Base-by-base conservation (phyloP, 768 basidiomycete species). In the Hygrophorus russula region DNA sequence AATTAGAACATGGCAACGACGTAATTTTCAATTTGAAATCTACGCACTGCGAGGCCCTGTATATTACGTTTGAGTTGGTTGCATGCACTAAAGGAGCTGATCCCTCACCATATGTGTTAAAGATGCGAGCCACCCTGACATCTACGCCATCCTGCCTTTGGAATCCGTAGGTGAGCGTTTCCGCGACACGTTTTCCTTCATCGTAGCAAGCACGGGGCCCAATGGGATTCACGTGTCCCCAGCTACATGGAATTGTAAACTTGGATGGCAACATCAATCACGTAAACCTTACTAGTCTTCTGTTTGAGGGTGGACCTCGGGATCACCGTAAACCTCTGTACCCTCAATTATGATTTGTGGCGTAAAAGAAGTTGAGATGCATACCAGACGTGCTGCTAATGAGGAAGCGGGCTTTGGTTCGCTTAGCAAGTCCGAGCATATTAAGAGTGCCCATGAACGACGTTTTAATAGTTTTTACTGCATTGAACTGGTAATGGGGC, bases 181-280 rank as follows among this genome's bases (percentile, higher is more conserved):
- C 96, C 32, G 96, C 94, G 31, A 98, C 94, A 54, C 96, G 91
- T 68, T 99, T 99, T 39, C 96, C 96, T 65, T 99, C 96, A 57
- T 99, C 96, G 59, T 99, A 99, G 64, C 96, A 99, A n/a, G 94
- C 93, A 49, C 96, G 87, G 47, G 89, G 88, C 17, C 96, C 96
- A 53, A 93, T 96, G 34, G 92, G 92, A 70, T 99, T 99, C 57
- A 99, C 96, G 63, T 98, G 82, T 37, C 92, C 93, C 92, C 92
- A 96, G 63, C 89, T 91, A 24, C 42, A 45, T 37, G 19, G 36
- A 5, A 29, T 10, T 17, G 15, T 11, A 13, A 31, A 15, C 11
- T 17, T 13, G 18, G 11, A 24, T 8, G 12, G 5, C 19, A 11
- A 8, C 10, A 13, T 13, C 14, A n/a, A 30, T 48, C n/a, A 31